Base-by-base conservation (phyloP, 2,329 filamentous ascomycete genomes). In the Pseudogymnoascus sp. region DNA sequence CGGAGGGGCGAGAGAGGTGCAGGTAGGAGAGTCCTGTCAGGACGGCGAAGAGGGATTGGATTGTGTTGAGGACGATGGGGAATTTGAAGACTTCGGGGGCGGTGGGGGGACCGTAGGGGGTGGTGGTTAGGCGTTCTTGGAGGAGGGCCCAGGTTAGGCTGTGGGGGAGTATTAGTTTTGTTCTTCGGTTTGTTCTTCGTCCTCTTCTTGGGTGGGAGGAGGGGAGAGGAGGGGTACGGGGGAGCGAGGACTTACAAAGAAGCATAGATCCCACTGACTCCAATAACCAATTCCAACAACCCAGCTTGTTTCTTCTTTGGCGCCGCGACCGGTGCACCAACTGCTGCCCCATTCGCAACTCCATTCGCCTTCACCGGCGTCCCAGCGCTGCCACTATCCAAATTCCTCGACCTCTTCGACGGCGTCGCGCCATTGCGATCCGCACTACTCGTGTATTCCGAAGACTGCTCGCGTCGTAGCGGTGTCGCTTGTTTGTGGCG, bases 71-170 rank as follows among this genome's bases (percentile, higher is more conserved):
- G 73, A 97, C 93, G 70, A 99, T 87, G 61, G 94, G 89, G 74
- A 91, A 97, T 66, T 88, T 91, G 82, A 96, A 99, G 68, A 90
- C 85, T 73, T 95, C 87, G 43, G 83, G 84, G 30, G 78, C 72
- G 20, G 80, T 74, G 4, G 73, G 70, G 11, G 86, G 76, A 62
- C 88, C 88, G 75, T 97, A 94, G 6, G 85, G 81, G 9, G 91
- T 97, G 12, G 94, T 99, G 28, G 94, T 97, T 70, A 99, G 90
- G 70, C 94, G 91, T 76, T 99, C 94, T 80, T 99, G 94, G 64
- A 99, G 88, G 66, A 96, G 87, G 22, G 90, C 94, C 94, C 94
- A 99, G 34, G 92, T 95, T 60, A 99, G 78, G 77, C 93, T 91
- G 64, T 30, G 54, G 12, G 43, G 22, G 59, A 35, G n/a, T 2